phyloP scores from a whole-genome alignment of 176 grass and related monocot species.

The Pontederia crassipes region DNA sequence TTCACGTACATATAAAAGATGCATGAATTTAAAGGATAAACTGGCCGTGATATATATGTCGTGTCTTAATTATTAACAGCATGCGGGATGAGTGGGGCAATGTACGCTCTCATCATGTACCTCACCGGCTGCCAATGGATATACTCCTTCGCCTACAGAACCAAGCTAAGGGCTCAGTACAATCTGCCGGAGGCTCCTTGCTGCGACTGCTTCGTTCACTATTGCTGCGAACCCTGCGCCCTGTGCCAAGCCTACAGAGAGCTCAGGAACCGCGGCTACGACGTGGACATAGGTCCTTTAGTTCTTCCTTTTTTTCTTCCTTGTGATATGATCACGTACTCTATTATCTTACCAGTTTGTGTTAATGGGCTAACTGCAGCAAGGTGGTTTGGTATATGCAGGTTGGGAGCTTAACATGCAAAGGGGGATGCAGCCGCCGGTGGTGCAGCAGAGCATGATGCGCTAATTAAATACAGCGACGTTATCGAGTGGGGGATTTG shows the following conservation, averaged over 20 bases:
- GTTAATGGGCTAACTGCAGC: too few relatives aligned
- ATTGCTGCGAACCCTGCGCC: conserved; percentile 42
- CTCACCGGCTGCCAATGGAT: conserved; percentile 27
- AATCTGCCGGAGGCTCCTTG: conserved; percentile 39
- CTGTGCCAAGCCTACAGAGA: conserved; percentile 60
- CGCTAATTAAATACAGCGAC: too few relatives aligned
- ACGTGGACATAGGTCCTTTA: conserved; percentile 38
- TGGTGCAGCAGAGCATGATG: too few relatives aligned
- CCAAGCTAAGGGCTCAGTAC: conserved; percentile 36
- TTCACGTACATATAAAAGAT: too few relatives aligned
- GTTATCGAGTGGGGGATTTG: too few relatives aligned
- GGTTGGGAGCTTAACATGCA: too few relatives aligned
- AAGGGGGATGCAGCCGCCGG: too few relatives aligned
- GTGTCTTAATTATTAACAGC: conserved; percentile 14
- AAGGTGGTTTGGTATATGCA: too few relatives aligned
- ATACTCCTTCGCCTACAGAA: conserved; percentile 45
- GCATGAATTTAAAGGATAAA: neutral
- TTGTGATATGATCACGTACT: too few relatives aligned
- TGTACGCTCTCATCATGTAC: conserved; percentile 24
- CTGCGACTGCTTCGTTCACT: conserved; percentile 55
- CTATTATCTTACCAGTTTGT: too few relatives aligned
- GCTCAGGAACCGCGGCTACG: conserved; percentile 39
- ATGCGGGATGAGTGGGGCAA: conserved; percentile 27
- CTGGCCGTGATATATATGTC: neutral
- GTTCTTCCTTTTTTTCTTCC: conserved; percentile 1